Evolutionary conservation across 208 protist species (phyloP).

Genomic region (Leishmania turanica): DNA sequence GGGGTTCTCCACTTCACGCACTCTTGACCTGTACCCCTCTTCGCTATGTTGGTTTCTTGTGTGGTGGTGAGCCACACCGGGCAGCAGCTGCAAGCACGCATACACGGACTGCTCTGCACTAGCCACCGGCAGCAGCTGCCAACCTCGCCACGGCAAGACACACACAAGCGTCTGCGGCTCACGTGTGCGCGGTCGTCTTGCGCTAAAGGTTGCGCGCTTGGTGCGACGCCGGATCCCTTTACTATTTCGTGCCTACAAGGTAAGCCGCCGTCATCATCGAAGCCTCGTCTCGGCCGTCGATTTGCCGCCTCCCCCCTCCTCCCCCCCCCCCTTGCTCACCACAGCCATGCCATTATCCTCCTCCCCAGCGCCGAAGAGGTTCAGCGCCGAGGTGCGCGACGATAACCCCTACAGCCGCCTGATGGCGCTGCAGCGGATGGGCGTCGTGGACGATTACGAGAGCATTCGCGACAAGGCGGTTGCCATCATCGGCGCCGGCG

Average conservation of each 20-base stretch:
- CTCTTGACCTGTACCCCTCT: neutral
- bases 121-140: neutral
- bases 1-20: neutral
- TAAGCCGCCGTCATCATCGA: neutral
- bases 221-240: too few relatives aligned
- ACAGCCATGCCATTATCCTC: slow-evolving; percentile 7
- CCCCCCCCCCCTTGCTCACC: neutral
- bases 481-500: slow-evolving; percentile 94
- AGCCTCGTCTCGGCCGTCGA: neutral
- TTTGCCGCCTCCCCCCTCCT: neutral
- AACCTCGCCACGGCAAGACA: neutral
- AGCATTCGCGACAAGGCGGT: slow-evolving; percentile 93
- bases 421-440: slow-evolving; percentile 98
- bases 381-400: slow-evolving; percentile 93
- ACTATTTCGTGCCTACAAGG: neutral
- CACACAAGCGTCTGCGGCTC: neutral
- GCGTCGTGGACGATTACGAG: slow-evolving; percentile 97
- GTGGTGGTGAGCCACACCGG: too few relatives aligned
- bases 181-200: neutral
- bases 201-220: neutral
- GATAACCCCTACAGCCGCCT: slow-evolving; percentile 95
- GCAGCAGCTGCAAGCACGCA: neutral
- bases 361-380: slow-evolving; percentile 24
- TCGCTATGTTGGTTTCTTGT: neutral
- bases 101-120: neutral